Conservation (phyloP, 2,329 filamentous ascomycete genomes). For the Cladobotryum mycophilum region DNA sequence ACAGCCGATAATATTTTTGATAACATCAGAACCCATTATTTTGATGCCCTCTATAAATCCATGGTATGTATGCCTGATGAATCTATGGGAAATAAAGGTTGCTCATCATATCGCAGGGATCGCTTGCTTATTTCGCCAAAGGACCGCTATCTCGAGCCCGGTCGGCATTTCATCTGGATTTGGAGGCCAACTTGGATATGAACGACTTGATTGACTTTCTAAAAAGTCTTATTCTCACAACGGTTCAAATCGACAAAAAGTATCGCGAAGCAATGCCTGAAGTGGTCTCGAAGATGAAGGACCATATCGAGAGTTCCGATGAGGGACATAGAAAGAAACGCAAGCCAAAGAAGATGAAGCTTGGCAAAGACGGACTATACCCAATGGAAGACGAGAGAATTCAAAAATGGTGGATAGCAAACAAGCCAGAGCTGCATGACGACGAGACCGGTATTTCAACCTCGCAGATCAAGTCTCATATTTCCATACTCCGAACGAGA, state of each 20-base stretch:
- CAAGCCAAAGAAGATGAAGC: slow-evolving; percentile 58
- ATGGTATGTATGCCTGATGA: slow-evolving; percentile 37
- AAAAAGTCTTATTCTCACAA: slow-evolving; percentile 60
- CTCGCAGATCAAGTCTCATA: slow-evolving; percentile 53
- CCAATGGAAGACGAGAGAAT: slow-evolving; percentile 59
- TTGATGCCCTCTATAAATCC: slow-evolving; percentile 56
- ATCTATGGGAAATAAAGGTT: background rate
- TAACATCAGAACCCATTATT: slow-evolving; percentile 52
- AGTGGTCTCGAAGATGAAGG: slow-evolving; percentile 52
- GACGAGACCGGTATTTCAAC: slow-evolving; percentile 42
- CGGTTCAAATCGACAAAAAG: slow-evolving; percentile 68
- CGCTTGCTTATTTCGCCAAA: slow-evolving; percentile 78
- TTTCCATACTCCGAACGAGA: slow-evolving; percentile 62
- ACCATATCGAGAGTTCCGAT: slow-evolving; percentile 51
- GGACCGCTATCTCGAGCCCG: slow-evolving; percentile 70
- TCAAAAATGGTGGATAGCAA: slow-evolving; percentile 62
- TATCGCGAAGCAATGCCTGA: slow-evolving; percentile 65
- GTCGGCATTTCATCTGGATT: slow-evolving; percentile 60
- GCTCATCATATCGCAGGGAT: slow-evolving; percentile 46
- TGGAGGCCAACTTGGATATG: slow-evolving; percentile 54
- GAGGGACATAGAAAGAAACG: slow-evolving; percentile 40
- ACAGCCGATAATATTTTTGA: slow-evolving; percentile 50
- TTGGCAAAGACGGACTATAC: slow-evolving; percentile 64
- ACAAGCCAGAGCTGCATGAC: slow-evolving; percentile 45
- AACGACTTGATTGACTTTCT: slow-evolving; percentile 61